Base-by-base conservation (phyloP, 768 basidiomycete species). In the Lactarius hatsudake region DNA sequence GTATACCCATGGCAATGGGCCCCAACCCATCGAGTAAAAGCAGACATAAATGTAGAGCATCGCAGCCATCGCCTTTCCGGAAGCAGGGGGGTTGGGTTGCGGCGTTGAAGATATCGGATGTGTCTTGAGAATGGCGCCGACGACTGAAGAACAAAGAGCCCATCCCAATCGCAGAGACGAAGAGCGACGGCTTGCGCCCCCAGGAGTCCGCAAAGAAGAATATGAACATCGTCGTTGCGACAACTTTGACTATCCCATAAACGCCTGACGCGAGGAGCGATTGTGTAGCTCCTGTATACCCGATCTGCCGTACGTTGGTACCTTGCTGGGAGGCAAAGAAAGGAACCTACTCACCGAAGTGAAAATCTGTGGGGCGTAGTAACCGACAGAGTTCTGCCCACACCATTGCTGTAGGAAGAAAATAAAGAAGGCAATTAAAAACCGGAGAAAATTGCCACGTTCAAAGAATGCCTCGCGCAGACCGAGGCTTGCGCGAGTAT, bases 1-100 rank as follows among this genome's bases (percentile, higher is more conserved):
- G 73, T 82, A 82, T 61, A 82, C 79, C 81, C 78, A 83, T 18
- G 83, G 89, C 15, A 82, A 75, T n/a, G 86, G 86, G 23, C 91
- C 93, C 87, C 90, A 92, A 45, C 90, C 91, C 85, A 93, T 89
- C 4, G 88, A 90, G 76, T 94, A 94, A 76, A 93, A 93, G 75
- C 87, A 88, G 53, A 93, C 91, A 72, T 91, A 95, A 62, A 94
- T 84, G 74, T 94, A 95, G 34, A 94, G 77, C 85, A 93, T 85
- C 2, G 86, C 90, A 3, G 93, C 92, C 93, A 94, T 94, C 0
- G 83, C 93, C 74, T 89, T 86, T 1, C 80, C 81, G 20, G 86
- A 81, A 0, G 86, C 80, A 0, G 87, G 75, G 9, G 75, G 78
- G 54, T 65, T 65, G 17, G 73, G 74, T 7, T 79, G 72, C 0